Base-by-base conservation (phyloP, 2,329 filamentous ascomycete genomes). In the Escovopsis weberi region DNA sequence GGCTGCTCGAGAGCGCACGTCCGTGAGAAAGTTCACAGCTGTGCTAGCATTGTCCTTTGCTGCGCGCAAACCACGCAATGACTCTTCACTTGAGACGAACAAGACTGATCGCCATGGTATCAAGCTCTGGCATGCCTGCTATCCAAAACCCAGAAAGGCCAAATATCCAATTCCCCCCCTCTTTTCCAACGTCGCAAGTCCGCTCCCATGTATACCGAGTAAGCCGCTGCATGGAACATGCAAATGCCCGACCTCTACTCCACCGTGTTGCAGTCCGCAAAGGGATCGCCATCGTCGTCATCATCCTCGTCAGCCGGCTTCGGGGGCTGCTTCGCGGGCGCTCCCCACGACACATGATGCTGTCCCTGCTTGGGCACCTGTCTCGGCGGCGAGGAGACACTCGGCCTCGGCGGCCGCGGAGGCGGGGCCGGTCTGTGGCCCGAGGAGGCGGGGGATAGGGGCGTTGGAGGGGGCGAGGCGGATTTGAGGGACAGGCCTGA, bases 211-310 rank as follows among this genome's bases (percentile, higher is more conserved):
- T 3, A 23, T 3, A 23, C n/a, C n/a, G n/a, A 23, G 5, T 33
- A 40, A 5, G 23, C 30, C 15, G 23, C 23, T 33, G 38, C 18
- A 7, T 5, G 19, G 38, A 33, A 15, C 28, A n/a, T 3, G 23
- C 6, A 10, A 32, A 12, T 19, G 19, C 30, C 18, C 15, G 32
- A 35, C 28, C 19, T 28, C 23, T n/a, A 60, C 11, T 60, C 56
- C 38, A 85, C 70, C 4, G 78, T 83, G 56, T 94, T 88, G 36
- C 74, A 75, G 58, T 94, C 86, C 4, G 83, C 85, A 59, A 94
- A 94, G 0, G 87, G 87, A 55, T 94, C 77, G 48, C 91, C 74
- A n/a, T 87, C 82, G 37, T 86, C 81, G n/a, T 83, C 79, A 7
- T 83, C 79, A 3, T 70, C 70, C 11, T 78, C 74, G 12, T 70